Conservation (phyloP, 352 stramenopile genomes). For the Pythium scleroteichum region DNA sequence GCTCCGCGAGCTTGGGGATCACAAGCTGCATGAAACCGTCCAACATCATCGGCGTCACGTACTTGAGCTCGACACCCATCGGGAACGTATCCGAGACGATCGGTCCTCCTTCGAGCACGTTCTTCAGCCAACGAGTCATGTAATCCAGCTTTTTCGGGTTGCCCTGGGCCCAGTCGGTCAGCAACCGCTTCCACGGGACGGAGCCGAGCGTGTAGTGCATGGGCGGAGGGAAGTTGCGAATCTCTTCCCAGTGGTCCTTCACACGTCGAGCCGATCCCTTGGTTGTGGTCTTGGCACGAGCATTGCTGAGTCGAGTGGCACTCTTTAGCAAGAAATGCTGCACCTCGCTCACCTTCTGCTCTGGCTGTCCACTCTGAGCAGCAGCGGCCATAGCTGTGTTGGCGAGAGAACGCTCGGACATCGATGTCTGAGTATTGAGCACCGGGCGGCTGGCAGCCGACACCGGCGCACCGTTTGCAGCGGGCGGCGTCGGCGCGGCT, state of each 20-base stretch:
- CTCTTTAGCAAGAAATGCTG: slow-evolving; percentile 77
- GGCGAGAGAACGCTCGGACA: slow-evolving; percentile 24
- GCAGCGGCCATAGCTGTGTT: slow-evolving; percentile 5
- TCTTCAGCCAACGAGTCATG: slow-evolving; percentile 89
- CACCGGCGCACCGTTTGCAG: slow-evolving; percentile 17
- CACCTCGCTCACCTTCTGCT: slow-evolving; percentile 60
- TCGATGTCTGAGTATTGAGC: slow-evolving; percentile 27
- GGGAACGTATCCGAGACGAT: slow-evolving; percentile 88
- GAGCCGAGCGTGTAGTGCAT: slow-evolving; percentile 86
- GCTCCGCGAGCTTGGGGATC: slow-evolving; percentile 85
- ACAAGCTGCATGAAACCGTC: slow-evolving; percentile 90
- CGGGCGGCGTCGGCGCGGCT: slow-evolving; percentile 1
- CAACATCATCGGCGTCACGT: slow-evolving; percentile 90
- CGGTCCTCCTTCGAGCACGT: slow-evolving; percentile 80
- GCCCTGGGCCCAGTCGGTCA: slow-evolving; percentile 86
- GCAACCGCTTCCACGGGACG: slow-evolving; percentile 83
- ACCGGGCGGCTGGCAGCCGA: slow-evolving; percentile 18
- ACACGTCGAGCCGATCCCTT: slow-evolving; percentile 81
- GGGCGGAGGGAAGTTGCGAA: slow-evolving; percentile 77
- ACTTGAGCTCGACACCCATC: slow-evolving; percentile 89
- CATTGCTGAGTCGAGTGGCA: slow-evolving; percentile 56
- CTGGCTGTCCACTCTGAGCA: slow-evolving; percentile 27
- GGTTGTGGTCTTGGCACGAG: slow-evolving; percentile 67
- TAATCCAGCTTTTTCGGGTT: slow-evolving; percentile 92
- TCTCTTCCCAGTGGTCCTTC: slow-evolving; percentile 90